Base-by-base conservation (phyloP, 2,329 filamentous ascomycete genomes). In the Fusarium tricinctum region DNA sequence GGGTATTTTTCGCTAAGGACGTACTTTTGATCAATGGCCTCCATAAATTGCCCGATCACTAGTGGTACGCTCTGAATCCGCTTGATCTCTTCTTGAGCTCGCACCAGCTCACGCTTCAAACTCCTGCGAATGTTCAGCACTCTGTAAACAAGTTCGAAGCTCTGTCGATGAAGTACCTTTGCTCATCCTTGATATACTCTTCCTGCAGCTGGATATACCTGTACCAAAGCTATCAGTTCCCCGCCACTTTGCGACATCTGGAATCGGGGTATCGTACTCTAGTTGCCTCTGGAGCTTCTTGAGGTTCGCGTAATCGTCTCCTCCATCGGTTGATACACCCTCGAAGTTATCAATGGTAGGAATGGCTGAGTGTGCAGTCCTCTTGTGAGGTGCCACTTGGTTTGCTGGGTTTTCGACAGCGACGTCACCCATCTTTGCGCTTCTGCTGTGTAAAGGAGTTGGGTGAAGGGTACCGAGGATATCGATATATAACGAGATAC, bases 121-220 rank as follows among this genome's bases (percentile, higher is more conserved):
- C 94, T 97, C 84, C 93, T 94, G 73, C 43, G 64, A 14, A 48
- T 5, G 46, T 49, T 76, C 76, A 74, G 63, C 7, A 49, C 23
- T 8, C 9, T 39, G 17, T 14, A 10, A 15, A 10, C 15, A 12
- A 5, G 8, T 1, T 17, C 7, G 20, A n/a, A 2, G 6, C 20
- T 12, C 3, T 9, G 44, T 14, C 19, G 7, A 38, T 54, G 39
- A 63, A 78, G 56, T 81, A 92, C 91, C 93, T 91, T 84, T 99
- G 96, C 86, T 99, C 96, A 89, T 99, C 96, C 85, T 99, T 99
- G 89, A 99, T 99, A 82, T 99, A 99, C 80, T 99, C 96, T 82
- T 99, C 96, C 83, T 99, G 96, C 74, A 99, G 87, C 82, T 97
- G 93, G 79, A 98, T 97, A 81, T 97, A 93, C 80, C 91, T 93